phyloP scores from a whole-genome alignment of 176 grass and related monocot genomes.

The Cenchrus americanus region DNA sequence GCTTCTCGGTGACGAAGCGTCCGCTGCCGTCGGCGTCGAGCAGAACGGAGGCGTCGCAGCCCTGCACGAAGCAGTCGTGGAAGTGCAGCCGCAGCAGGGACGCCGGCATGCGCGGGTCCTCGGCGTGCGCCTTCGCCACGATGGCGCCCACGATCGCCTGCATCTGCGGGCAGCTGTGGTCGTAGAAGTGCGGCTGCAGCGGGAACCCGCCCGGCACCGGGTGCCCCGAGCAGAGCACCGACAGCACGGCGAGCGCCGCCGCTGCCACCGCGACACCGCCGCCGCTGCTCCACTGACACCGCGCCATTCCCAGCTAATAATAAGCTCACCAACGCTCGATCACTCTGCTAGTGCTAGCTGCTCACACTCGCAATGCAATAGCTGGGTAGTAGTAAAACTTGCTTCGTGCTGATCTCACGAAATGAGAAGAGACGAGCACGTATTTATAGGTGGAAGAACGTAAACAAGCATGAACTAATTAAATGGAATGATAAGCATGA shows the following conservation, averaged over 20 bases:
- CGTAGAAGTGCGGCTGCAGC: slow-evolving; percentile 79
- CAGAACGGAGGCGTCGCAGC: slow-evolving; percentile 85
- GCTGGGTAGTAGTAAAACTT: background rate
- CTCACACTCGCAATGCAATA: background rate
- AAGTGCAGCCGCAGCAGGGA: slow-evolving; percentile 88
- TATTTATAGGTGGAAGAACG: slow-evolving; percentile 36
- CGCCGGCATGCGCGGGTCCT: slow-evolving; percentile 86
- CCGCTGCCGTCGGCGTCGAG: slow-evolving; percentile 80
- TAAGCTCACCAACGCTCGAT: background rate
- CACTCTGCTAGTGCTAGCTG: background rate
- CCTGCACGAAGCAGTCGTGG: slow-evolving; percentile 97
- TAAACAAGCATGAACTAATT: background rate
- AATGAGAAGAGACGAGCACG: background rate
- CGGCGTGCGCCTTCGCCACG: slow-evolving; percentile 68
- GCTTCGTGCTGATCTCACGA: slow-evolving; percentile 30
- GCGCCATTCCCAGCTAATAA: background rate
- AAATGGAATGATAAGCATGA: background rate
- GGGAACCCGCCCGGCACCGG: slow-evolving; percentile 21
- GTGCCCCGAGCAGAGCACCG: slow-evolving; percentile 23
- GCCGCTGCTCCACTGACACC: slow-evolving; percentile 30
- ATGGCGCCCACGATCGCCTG: slow-evolving; percentile 57
- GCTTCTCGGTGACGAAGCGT: slow-evolving; percentile 71
- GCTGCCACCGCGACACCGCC: slow-evolving; percentile 23
- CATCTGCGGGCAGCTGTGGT: slow-evolving; percentile 74
- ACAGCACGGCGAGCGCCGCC: slow-evolving; percentile 1